Percentiles rank a stretch among this genome's conserved stretches.
Evolutionary conservation across 371 early-diverging fungal species (phyloP).

Genomic region (Mortierella sp.): DNA sequence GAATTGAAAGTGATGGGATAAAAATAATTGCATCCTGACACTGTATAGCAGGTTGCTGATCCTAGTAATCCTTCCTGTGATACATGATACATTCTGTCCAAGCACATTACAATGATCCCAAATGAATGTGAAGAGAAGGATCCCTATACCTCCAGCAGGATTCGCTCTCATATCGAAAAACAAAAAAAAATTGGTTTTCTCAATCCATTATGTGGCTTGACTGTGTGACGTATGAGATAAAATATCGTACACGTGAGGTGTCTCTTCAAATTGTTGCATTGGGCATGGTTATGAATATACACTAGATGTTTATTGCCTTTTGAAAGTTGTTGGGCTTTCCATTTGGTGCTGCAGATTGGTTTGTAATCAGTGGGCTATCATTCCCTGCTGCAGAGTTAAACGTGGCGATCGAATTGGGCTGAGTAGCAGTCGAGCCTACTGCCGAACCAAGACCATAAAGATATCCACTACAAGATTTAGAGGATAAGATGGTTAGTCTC

Average conservation of each 20-base stretch:
- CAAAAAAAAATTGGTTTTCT: not conserved
- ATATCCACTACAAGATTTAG: conserved; percentile 38
- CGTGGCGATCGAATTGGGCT: conserved; percentile 53
- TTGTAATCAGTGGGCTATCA: conserved; percentile 56
- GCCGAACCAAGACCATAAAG: conserved; percentile 58
- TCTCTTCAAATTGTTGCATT: too few relatives aligned
- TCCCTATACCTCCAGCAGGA: not conserved
- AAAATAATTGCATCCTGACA: not conserved
- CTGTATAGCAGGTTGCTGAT: not conserved
- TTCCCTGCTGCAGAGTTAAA: conserved; percentile 58
- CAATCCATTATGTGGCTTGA: conserved; percentile 17
- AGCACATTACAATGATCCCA: conserved; percentile 42
- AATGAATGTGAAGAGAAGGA: conserved; percentile 46
- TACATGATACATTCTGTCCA: not conserved
- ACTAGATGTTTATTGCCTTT: conserved; percentile 34
- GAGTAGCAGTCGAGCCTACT: conserved; percentile 50
- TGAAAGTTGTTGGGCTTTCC: conserved; percentile 46
- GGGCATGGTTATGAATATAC: too few relatives aligned
- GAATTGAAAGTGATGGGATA: not conserved
- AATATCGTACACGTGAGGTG: too few relatives aligned
- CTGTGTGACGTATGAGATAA: too few relatives aligned
- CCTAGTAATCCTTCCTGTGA: conserved; percentile 1
- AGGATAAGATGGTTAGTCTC: not conserved
- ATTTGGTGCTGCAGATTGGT: conserved; percentile 40
- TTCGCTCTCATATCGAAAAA: not conserved